Base-by-base conservation (phyloP, 2,329 filamentous ascomycete species). In the Chalara sp. region DNA sequence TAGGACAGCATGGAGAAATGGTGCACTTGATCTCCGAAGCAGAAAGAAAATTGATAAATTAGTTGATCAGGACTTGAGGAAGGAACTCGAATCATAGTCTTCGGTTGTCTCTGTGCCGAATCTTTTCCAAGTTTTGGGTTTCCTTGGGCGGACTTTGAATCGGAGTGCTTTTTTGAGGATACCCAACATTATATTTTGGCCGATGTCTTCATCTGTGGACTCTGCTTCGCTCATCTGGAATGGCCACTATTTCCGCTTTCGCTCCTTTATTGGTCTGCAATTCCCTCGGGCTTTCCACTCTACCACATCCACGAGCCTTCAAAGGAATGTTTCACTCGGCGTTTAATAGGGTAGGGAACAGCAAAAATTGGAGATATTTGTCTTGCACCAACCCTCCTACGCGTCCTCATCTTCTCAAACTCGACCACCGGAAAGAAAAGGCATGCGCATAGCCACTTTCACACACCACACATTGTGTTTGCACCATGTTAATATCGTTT, bases 21-120 rank as follows among this genome's bases (percentile, higher is more conserved):
- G 74, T 47, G 71, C 72, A 12, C 68, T 78, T 50, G 76, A 79
- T 58, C 62, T 76, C 62, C 75, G 74, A 65, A 83, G 76, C 62
- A 73, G 78, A 61, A 78, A 79, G 68, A 76, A 73, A 61, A 72
- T 83, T 51, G 67, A 72, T 49, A 72, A 74, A 53, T 66, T 78
- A 52, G 65, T 83, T 52, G 75, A 76, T 60, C 64, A 67, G 30
- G 68, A 72, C 52, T 67, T 81, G 52, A 76, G 71, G 63, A 68
- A 72, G 57, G 72, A 76, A 58, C 71, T 84, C 57, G 74, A 80
- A 53, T 62, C 62, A 32, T 63, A 37, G 35, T 8, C 35, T 37
- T 37, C 4, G 8, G 35, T n/a, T 37, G 35, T 10, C 35, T 37
- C 35, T 37, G 35, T n/a, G 21, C 21, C 21, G 21, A 21, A 21